A percentile compares a stretch with the other conserved stretches of the same genome.
phyloP scores from a whole-genome alignment of 2,329 filamentous ascomycete species.

The Calonectria pauciramosa region DNA sequence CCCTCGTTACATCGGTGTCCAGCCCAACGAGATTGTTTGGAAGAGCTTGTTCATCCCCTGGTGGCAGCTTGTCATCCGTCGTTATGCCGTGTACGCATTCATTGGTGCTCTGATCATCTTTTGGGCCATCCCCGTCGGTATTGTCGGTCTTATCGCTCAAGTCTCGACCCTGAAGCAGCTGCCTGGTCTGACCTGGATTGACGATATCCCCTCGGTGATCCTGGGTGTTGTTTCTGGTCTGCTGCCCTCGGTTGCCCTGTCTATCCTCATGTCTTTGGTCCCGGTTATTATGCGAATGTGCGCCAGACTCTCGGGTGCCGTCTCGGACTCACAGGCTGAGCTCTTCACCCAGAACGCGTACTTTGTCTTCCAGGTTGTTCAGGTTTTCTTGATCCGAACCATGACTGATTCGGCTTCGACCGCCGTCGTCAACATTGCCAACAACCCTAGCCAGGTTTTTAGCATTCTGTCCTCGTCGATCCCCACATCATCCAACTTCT shows the following conservation, averaged over 20 bases:
- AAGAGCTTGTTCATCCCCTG: conserved; percentile 76
- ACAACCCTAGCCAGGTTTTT: conserved; percentile 73
- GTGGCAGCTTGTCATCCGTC: conserved; percentile 82
- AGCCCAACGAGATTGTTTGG: conserved; percentile 89
- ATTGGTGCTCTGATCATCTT: conserved; percentile 85
- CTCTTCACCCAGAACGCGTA: conserved; percentile 93
- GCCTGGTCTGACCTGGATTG: conserved; percentile 81
- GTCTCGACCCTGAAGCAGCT: conserved; percentile 78
- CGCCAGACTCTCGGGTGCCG: conserved; percentile 84
- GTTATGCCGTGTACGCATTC: conserved; percentile 73
- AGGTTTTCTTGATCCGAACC: conserved; percentile 92
- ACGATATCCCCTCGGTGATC: conserved; percentile 75
- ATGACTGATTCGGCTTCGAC: conserved; percentile 83
- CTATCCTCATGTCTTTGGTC: conserved; percentile 86
- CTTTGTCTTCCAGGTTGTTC: conserved; percentile 92
- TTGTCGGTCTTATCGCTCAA: conserved; percentile 89
- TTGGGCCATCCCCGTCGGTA: conserved; percentile 82
- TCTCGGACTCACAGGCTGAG: conserved; percentile 84
- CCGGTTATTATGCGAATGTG: conserved; percentile 76
- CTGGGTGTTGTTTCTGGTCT: conserved; percentile 87
- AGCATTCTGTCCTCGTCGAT: conserved; percentile 78
- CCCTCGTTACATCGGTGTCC: conserved; percentile 85
- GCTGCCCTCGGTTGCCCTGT: conserved; percentile 82
- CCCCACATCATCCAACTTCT: conserved; percentile 91
- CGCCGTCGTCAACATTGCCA: conserved; percentile 72